Base-by-base conservation (phyloP, 1,284 basidiomycete species). In the Moesziomyces parantarcticus region DNA sequence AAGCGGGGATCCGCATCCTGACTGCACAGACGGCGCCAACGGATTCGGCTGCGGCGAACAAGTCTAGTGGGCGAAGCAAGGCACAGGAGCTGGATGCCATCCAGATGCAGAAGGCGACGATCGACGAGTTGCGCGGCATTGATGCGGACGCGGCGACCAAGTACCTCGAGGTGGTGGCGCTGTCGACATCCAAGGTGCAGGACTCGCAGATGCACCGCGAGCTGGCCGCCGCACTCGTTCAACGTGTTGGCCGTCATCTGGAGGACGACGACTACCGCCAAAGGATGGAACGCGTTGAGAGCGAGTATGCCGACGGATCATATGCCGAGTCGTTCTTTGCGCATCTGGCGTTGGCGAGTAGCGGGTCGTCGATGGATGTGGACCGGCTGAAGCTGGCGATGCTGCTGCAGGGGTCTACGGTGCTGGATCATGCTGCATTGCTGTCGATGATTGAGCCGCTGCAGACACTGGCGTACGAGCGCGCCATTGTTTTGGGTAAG, bases 311-410 rank as follows among this genome's bases (percentile, higher is more conserved):
- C 3, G 36, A 42, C 13, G 77, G 76, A 1, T 58, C 56, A 2
- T 79, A 78, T 40, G 78, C 74, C 26, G 76, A 80, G 42, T 75
- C 75, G 1, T 78, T 75, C 55, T 73, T 73, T 50, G 76, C 76
- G 1, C 76, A 80, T 29, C 62, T 80, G 45, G 76, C 75, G 20
- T 51, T 78, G 10, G 74, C 64, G 20, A 65, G 57, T n/a, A 55
- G 56, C 14, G 45, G 52, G 6, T 50, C 54, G 10, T 18, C 62
- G 1, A 42, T 14, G 41, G 62, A 73, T 6, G 20, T 54, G 5
- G 64, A 77, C 5, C 62, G 75, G 5, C 57, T 81, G 34, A 82
- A 81, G 63, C 52, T 80, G 23, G 62, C 66, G 1, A 61, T 77
- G 50, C 60, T 81, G 8, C 52, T 82, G 45, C 76, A 77, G 47